Base-by-base conservation (phyloP, 306 rosid species). In the Castanea crenata region DNA sequence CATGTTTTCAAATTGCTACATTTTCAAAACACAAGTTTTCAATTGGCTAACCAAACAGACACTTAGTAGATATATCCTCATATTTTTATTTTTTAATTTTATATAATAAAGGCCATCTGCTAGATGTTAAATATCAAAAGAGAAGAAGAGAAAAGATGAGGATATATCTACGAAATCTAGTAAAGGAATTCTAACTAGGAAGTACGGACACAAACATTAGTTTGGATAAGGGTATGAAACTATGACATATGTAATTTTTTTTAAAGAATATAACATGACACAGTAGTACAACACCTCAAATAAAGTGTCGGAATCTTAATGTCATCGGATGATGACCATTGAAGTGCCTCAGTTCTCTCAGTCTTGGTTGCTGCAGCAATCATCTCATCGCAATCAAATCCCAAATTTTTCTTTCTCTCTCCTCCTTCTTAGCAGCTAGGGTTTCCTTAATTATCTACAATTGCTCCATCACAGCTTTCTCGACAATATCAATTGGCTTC, bases 361-460 rank as follows among this genome's bases (percentile, higher is more conserved):
- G 6, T 55, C 27, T 7, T 19, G 7, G 5, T 38, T 7, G 3
- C 11, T 38, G 0, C 3, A 2, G 46, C 46, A 38, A 38, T 23
- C 46, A 41, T 41, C 46, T 8, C 46, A 95, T 88, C 1, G 98
- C 86, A 97, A 91, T 91, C 80, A 95, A 78, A 1, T 94, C 89
- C 0, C 85, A 78, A 4, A 91, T 88, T 18, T 87, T 76, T 71
- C 80, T 90, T 57, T 91, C 90, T 38, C 97, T 88, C 80, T 92
- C 98, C 0, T 91, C 97, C 71, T 77, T 91, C 86, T 86, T 92
- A 0, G 97, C 98, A 1, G 78, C 77, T 0, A 96, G 96, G 1
- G 99, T 91, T 70, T 85, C 82, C 78, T 85, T 86, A 44, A 91
- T 82, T 69, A 81, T 91, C 82, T 83, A 80, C 51, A 92, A 51